These are phyloP conservation scores for Claviceps fusiformis DNA, from an alignment of 2,329 filamentous ascomycete species.

Conservation along the genomic window DNA sequence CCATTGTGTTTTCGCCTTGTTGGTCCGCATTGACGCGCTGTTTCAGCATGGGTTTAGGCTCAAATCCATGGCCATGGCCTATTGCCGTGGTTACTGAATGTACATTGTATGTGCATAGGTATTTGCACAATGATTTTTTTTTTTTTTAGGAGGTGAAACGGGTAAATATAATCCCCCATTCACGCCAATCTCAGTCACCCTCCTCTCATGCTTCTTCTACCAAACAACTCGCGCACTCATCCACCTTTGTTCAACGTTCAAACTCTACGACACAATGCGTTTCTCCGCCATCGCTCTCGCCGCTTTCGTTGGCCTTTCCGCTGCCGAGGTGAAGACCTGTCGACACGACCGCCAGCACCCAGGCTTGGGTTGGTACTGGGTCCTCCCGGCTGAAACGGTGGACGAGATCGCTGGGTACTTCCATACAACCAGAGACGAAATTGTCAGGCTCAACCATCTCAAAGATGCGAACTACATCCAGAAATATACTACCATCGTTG, in stretches of 20 bases:
- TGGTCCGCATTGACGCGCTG: too few relatives aligned
- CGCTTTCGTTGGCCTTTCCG: not conserved
- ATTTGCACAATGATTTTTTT: too few relatives aligned
- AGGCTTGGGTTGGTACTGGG: not conserved
- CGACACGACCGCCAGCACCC: not conserved
- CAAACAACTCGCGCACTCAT: not conserved
- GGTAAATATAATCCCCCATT: too few relatives aligned
- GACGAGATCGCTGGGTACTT: not conserved
- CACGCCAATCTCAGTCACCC: too few relatives aligned
- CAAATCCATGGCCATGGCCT: too few relatives aligned
- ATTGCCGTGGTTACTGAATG: too few relatives aligned
- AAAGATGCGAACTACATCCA: not conserved
- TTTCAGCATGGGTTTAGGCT: too few relatives aligned
- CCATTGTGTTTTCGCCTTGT: too few relatives aligned
- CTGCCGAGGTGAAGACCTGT: not conserved
- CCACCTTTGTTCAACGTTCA: not conserved
- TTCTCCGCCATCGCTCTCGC: not conserved
- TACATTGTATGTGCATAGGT: too few relatives aligned
- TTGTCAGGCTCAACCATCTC: fast-evolving
- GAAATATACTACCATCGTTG: not conserved
- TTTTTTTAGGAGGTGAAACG: too few relatives aligned
- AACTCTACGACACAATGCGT: not conserved
- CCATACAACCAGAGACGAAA: not conserved
- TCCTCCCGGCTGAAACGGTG: not conserved
- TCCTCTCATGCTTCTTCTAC: too few relatives aligned